Percentiles rank a stretch among this genome's conserved stretches.
These are phyloP conservation scores for Dioszegia hungarica DNA, from an alignment of 768 basidiomycete species.

Conservation along the genomic window DNA sequence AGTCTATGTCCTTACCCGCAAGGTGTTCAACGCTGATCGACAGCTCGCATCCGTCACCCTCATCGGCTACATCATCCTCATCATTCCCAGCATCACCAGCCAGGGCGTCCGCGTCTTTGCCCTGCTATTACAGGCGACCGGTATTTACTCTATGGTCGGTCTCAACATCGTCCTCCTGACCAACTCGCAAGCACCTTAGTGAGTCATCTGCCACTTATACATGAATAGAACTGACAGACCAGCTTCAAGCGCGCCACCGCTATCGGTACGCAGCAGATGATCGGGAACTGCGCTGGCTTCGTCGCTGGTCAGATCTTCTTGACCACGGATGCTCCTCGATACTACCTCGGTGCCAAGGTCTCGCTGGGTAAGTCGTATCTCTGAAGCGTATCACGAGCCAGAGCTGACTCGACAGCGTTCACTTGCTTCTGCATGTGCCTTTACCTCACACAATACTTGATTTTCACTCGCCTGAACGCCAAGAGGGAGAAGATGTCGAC, in stretches of 20 bases:
- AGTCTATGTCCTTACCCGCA: background rate
- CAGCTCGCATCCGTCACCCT: background rate
- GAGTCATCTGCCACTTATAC: background rate
- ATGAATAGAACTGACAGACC: background rate
- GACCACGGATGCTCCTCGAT: conserved; percentile 9
- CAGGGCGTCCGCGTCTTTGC: conserved; percentile 9
- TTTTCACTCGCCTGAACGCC: background rate
- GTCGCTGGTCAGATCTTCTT: conserved; percentile 13
- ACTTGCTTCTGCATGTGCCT: too few relatives aligned
- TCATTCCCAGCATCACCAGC: background rate
- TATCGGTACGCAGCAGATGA: conserved; percentile 18
- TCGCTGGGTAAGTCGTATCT: background rate
- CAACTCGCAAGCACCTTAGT: background rate
- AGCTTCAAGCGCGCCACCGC: conserved; percentile 9
- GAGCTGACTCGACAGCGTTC: too few relatives aligned
- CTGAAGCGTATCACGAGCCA: background rate
- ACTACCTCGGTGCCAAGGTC: conserved; percentile 1
- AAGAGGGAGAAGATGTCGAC: background rate
- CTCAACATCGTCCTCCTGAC: background rate
- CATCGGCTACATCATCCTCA: conserved; percentile 6
- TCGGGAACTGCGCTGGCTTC: conserved; percentile 16
- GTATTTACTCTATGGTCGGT: conserved; percentile 2
- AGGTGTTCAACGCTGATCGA: background rate
- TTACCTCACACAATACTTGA: background rate
- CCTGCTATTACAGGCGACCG: conserved; percentile 10